A percentile compares a stretch with the other conserved stretches of the same genome.
Conservation (phyloP, 805 yeast species). For the Helenozyma baotianmanensis region DNA sequence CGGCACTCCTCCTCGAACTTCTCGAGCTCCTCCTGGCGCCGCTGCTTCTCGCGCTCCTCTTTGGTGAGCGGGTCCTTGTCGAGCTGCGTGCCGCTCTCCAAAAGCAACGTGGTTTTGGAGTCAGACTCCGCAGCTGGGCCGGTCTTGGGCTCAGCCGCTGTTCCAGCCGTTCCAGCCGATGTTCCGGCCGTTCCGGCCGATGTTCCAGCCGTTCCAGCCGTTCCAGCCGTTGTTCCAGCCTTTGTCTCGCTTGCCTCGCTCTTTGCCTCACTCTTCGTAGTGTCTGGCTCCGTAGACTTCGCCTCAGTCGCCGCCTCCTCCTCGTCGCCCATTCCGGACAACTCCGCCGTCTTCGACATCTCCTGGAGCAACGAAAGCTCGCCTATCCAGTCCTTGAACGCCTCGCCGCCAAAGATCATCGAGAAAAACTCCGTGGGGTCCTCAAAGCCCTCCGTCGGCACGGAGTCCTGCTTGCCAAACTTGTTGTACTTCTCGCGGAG, state of each 20-base stretch:
- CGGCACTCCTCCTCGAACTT: slow-evolving; percentile 75
- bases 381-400: slow-evolving; percentile 58
- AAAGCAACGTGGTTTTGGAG: slow-evolving; percentile 9
- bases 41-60: slow-evolving; percentile 42
- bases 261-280: too few relatives aligned
- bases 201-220: too few relatives aligned
- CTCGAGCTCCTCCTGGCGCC: slow-evolving; percentile 49
- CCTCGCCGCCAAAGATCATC: slow-evolving; percentile 84
- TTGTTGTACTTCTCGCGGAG: slow-evolving; percentile 68
- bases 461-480: slow-evolving; percentile 68
- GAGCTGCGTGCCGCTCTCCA: slow-evolving; percentile 12
- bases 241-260: too few relatives aligned
- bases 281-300: too few relatives aligned
- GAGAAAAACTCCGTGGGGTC: slow-evolving; percentile 63
- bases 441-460: slow-evolving; percentile 67
- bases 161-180: too few relatives aligned
- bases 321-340: slow-evolving; percentile 34
- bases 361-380: slow-evolving; percentile 46
- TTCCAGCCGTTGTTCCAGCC: too few relatives aligned
- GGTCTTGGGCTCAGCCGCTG: too few relatives aligned
- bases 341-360: slow-evolving; percentile 38
- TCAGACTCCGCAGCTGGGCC: background rate
- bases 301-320: background rate
- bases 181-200: background rate
- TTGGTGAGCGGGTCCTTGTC: slow-evolving; percentile 14